Percentiles rank a stretch among this genome's conserved stretches.
phyloP scores from a whole-genome alignment of 2,329 filamentous ascomycete genomes.

The Aspergillus fructus region DNA sequence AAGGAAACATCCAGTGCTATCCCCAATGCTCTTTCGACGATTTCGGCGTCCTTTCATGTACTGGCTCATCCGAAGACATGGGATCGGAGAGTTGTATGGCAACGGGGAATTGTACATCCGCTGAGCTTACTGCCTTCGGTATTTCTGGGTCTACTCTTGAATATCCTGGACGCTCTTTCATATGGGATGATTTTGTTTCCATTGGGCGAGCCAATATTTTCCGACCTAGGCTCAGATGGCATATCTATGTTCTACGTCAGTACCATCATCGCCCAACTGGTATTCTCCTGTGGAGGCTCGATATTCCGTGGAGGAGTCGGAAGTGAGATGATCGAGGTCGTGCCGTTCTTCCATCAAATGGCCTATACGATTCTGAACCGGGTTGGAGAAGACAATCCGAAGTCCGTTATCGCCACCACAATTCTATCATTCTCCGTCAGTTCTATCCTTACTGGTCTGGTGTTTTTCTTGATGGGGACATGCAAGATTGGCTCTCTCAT shows the following conservation, averaged over 20 bases:
- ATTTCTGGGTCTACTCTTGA: constrained; percentile 81
- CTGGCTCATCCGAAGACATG: constrained; percentile 67
- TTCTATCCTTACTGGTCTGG: constrained; percentile 82
- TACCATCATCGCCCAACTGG: constrained; percentile 89
- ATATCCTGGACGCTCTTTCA: constrained; percentile 89
- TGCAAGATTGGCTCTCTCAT: constrained; percentile 89
- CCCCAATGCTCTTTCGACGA: constrained; percentile 18
- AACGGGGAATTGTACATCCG: constrained; percentile 65
- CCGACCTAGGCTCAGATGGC: constrained; percentile 81
- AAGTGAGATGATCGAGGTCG: constrained; percentile 97
- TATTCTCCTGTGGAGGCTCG: constrained; percentile 80
- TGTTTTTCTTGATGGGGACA: constrained; percentile 87
- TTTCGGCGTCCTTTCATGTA: constrained; percentile 28
- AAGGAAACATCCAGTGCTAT: constrained; percentile 15
- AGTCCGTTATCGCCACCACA: constrained; percentile 88
- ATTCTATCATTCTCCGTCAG: constrained; percentile 89
- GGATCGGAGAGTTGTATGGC: constrained; percentile 66
- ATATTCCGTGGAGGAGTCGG: constrained; percentile 89
- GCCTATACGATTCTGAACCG: constrained; percentile 77
- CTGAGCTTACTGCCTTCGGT: constrained; percentile 77
- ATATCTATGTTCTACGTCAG: constrained; percentile 99
- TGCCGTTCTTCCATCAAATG: constrained; percentile 99
- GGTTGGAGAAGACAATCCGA: constrained; percentile 76
- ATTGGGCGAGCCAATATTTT: constrained; percentile 81
- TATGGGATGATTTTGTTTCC: constrained; percentile 98